Percentiles rank a stretch among this genome's conserved stretches.
Conservation (phyloP, 2,329 filamentous ascomycete species). For the Aotearoamyces nothofagi region DNA sequence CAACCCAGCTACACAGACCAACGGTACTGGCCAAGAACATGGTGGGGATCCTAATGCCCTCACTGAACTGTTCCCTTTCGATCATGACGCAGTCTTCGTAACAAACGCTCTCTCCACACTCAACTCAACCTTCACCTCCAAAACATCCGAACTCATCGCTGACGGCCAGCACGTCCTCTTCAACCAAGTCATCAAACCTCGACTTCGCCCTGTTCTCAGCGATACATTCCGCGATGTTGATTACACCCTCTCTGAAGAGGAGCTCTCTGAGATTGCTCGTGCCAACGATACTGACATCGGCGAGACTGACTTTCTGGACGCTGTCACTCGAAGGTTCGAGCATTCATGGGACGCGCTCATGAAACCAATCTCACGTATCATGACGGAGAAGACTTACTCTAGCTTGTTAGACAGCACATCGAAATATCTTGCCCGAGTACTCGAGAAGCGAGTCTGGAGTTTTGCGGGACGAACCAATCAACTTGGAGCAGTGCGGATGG, state of each 20-base stretch:
- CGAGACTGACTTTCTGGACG: conserved; percentile 32
- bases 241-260: conserved; percentile 56
- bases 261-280: conserved; percentile 38
- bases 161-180: conserved; percentile 81
- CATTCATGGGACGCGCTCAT: conserved; percentile 76
- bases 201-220: conserved; percentile 67
- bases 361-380: conserved; percentile 67
- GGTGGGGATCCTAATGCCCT: conserved; percentile 23
- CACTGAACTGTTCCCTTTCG: conserved; percentile 62
- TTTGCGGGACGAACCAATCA: conserved; percentile 66
- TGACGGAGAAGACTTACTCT: conserved; percentile 64
- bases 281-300: conserved; percentile 28
- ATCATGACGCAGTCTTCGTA: conserved; percentile 58
- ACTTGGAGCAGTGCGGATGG: conserved; percentile 67
- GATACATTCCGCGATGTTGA: conserved; percentile 89
- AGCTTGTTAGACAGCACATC: conserved; percentile 62
- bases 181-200: conserved; percentile 71
- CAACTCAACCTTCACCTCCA: conserved; percentile 56
- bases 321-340: conserved; percentile 68
- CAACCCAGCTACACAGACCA: conserved; percentile 23
- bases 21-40: conserved; percentile 19
- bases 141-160: conserved; percentile 66
- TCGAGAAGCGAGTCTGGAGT: conserved; percentile 79
- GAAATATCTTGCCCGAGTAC: conserved; percentile 55
- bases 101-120: conserved; percentile 52